Evolutionary conservation across 108 stramenopile species (phyloP).

Genomic region (Conticribra weissflogii): DNA sequence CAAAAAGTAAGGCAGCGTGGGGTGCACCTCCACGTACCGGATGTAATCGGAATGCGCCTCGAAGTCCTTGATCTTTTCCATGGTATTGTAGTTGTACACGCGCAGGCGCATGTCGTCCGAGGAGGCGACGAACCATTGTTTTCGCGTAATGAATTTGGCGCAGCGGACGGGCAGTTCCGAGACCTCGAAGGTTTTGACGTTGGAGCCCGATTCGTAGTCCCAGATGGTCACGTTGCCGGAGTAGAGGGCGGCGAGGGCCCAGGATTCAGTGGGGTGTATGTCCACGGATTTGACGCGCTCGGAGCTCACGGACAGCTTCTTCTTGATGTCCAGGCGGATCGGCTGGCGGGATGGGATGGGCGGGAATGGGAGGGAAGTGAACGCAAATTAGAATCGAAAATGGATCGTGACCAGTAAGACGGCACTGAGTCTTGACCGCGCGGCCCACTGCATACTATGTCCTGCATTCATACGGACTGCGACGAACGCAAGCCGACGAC

Average conservation of each 20-base stretch:
- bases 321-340: conserved; percentile 88
- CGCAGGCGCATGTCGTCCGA: conserved; percentile 94
- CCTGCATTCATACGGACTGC: too few species aligned
- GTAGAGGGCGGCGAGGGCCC: conserved; percentile 98
- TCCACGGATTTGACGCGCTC: conserved; percentile 98
- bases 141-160: conserved; percentile 96
- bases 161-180: conserved; percentile 96
- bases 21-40: conserved; percentile 97
- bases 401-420: too few species aligned
- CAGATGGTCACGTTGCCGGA: conserved; percentile 97
- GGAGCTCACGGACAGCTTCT: conserved; percentile 86
- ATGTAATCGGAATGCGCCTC: conserved; percentile 99
- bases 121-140: conserved; percentile 95
- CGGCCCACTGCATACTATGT: too few species aligned
- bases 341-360: conserved; percentile 56
- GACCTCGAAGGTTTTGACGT: conserved; percentile 95
- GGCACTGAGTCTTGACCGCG: too few species aligned
- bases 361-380: too few species aligned
- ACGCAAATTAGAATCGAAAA: too few species aligned
- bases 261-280: conserved; percentile 96
- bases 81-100: conserved; percentile 99
- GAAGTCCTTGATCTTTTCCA: conserved; percentile 98
- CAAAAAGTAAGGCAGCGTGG: conserved; percentile 92
- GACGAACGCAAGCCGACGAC: too few species aligned
- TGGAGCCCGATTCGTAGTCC: conserved; percentile 90